Evolutionary conservation across 140 eudicot genomes (phyloP).

Genomic region (Eryngium alpinum): DNA sequence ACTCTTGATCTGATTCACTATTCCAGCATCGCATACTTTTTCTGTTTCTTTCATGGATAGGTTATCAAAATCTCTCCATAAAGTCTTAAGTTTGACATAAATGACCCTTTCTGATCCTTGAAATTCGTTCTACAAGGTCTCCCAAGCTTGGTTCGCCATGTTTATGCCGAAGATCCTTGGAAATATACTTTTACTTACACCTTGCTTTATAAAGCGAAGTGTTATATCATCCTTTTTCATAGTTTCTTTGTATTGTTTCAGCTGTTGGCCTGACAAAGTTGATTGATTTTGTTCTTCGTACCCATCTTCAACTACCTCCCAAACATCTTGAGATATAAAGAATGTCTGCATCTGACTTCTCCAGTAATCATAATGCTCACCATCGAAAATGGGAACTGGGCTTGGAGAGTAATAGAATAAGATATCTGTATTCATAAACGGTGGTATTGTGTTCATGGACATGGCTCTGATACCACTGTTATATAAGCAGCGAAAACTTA

Average conservation of each 20-base stretch:
- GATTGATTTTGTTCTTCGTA: neutral
- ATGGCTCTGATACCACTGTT: constrained; percentile 4
- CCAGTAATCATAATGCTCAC: constrained; percentile 2
- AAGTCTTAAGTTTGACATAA: neutral
- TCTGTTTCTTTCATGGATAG: neutral
- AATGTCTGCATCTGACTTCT: neutral
- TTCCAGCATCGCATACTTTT: neutral
- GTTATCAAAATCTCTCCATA: constrained; percentile 10
- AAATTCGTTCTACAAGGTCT: neutral
- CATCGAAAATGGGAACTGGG: neutral
- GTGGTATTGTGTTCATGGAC: neutral
- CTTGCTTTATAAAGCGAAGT: constrained; percentile 3
- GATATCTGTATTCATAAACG: neutral
- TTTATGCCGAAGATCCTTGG: neutral
- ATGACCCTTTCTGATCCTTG: neutral
- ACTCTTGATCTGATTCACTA: constrained; percentile 7
- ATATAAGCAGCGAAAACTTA: neutral
- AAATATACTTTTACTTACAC: neutral
- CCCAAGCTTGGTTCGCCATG: neutral
- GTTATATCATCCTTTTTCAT: neutral
- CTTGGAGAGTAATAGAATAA: neutral
- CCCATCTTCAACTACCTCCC: neutral
- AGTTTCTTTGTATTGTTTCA: neutral
- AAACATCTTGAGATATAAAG: constrained; percentile 2
- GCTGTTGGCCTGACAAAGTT: neutral